phyloP scores from a whole-genome alignment of 2,329 filamentous ascomycete species.

The Eutypa lata region DNA sequence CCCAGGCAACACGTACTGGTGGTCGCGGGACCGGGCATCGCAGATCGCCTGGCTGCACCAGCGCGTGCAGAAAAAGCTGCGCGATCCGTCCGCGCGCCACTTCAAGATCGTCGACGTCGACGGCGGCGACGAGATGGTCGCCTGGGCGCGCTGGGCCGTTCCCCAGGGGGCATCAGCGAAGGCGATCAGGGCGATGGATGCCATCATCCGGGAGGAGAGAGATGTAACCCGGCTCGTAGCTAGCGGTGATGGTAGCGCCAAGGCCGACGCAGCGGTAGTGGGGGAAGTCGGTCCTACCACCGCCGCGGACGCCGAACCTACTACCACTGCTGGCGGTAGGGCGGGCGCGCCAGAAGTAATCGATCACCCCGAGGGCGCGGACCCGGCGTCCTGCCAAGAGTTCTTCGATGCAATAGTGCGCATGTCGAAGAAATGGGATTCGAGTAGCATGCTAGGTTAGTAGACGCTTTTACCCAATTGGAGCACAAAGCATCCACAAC shows the following conservation, averaged over 20 bases:
- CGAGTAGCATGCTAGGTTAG: slow-evolving; percentile 32
- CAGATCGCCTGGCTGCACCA: slow-evolving; percentile 27
- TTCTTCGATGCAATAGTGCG: slow-evolving; percentile 28
- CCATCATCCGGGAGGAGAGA: no score
- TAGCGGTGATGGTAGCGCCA: no score
- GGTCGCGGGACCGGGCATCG: slow-evolving; percentile 18
- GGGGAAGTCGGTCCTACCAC: no score
- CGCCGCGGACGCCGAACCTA: no score
- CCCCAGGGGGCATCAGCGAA: slow-evolving; percentile 23
- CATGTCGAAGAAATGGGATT: slow-evolving; percentile 26
- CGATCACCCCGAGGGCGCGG: slow-evolving; percentile 27
- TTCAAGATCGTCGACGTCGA: slow-evolving; percentile 30
- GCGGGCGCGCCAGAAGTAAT: neutral
- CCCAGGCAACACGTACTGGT: slow-evolving; percentile 26
- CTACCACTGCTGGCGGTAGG: slow-evolving; percentile 12
- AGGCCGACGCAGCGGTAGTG: no score
- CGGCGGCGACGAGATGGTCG: slow-evolving; percentile 23
- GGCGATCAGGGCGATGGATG: no score
- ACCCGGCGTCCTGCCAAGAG: slow-evolving; percentile 20
- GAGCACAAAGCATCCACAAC: no score
- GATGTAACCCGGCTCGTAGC: no score
- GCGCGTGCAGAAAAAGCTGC: slow-evolving; percentile 25
- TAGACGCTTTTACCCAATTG: no score
- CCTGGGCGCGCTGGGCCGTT: slow-evolving; percentile 32
- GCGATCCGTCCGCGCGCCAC: slow-evolving; percentile 23